Conservation (phyloP, 1,284 basidiomycete genomes). For the Phellinidium pouzarii region DNA sequence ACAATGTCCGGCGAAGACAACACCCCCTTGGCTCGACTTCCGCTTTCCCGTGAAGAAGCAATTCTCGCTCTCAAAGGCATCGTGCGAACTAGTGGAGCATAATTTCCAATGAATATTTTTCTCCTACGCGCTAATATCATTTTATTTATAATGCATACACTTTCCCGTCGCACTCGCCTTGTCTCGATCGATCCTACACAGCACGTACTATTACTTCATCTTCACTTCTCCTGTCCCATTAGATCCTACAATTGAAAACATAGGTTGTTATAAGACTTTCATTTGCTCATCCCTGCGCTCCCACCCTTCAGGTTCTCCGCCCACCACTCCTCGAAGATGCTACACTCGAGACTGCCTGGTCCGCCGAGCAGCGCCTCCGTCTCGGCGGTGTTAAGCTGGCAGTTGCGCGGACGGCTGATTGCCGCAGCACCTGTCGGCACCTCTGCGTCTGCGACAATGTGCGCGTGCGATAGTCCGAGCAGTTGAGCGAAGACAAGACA, state of each 20-base stretch:
- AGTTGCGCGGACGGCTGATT: constrained; percentile 64
- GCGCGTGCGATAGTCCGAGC: constrained; percentile 53
- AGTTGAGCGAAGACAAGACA: constrained; percentile 68
- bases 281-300: neutral
- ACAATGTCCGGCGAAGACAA: constrained; percentile 36
- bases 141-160: neutral
- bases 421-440: constrained; percentile 54
- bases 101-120: neutral
- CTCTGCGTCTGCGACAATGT: constrained; percentile 62
- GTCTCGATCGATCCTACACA: neutral
- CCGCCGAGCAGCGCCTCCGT: constrained; percentile 53
- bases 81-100: constrained; percentile 15
- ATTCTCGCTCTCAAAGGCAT: constrained; percentile 37
- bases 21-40: neutral
- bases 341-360: constrained; percentile 49
- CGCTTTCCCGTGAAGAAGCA: constrained; percentile 36
- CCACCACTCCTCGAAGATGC: constrained; percentile 77
- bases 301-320: constrained; percentile 28
- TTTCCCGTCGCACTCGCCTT: neutral
- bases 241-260: neutral
- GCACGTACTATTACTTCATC: neutral
- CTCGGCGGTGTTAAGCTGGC: constrained; percentile 60
- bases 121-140: neutral
- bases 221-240: neutral
- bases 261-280: neutral